Evolutionary conservation across 2,329 filamentous ascomycete species (phyloP).

Genomic region (Beauveria pseudobassiana): DNA sequence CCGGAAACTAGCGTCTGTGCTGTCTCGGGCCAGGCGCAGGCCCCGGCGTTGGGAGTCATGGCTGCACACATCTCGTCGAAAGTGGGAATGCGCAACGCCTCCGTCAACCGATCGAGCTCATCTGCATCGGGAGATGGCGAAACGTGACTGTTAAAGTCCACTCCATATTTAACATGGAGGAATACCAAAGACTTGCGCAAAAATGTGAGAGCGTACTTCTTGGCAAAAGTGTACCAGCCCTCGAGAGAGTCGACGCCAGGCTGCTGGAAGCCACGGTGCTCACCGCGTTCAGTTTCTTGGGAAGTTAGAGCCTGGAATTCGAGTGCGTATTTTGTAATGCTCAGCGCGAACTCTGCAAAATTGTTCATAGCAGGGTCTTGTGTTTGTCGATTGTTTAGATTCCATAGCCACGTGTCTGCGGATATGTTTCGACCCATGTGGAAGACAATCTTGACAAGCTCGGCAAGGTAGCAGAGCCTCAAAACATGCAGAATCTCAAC

Average conservation of each 20-base stretch:
- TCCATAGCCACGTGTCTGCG: conserved; percentile 39
- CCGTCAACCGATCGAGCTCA: conserved; percentile 76
- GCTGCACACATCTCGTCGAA: conserved; percentile 71
- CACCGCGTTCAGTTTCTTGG: conserved; percentile 20
- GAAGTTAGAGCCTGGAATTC: conserved; percentile 29
- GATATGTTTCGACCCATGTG: conserved; percentile 50
- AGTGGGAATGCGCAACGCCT: conserved; percentile 65
- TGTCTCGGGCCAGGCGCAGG: conserved; percentile 42
- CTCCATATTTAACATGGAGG: conserved; percentile 78
- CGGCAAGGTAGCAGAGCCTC: conserved; percentile 80
- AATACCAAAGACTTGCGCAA: conserved; percentile 78
- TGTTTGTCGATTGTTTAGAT: conserved; percentile 33
- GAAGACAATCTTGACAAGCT: conserved; percentile 75
- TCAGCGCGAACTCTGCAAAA: conserved; percentile 49
- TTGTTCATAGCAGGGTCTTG: conserved; percentile 42
- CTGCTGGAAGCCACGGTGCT: conserved; percentile 47
- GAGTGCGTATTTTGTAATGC: conserved; percentile 38
- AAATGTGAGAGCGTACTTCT: conserved; percentile 83
- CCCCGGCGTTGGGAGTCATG: conserved; percentile 37
- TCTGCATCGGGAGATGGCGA: conserved; percentile 57
- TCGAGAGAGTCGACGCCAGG: conserved; percentile 45
- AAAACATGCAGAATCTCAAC: conserved; percentile 74
- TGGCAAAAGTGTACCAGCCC: conserved; percentile 53
- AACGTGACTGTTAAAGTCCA: conserved; percentile 72
- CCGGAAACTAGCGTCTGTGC: conserved; percentile 45